Percentiles rank a stretch among this genome's conserved stretches.
These are phyloP conservation scores for Corrigiola litoralis DNA, from an alignment of 179 eudicot species.

Conservation along the genomic window DNA sequence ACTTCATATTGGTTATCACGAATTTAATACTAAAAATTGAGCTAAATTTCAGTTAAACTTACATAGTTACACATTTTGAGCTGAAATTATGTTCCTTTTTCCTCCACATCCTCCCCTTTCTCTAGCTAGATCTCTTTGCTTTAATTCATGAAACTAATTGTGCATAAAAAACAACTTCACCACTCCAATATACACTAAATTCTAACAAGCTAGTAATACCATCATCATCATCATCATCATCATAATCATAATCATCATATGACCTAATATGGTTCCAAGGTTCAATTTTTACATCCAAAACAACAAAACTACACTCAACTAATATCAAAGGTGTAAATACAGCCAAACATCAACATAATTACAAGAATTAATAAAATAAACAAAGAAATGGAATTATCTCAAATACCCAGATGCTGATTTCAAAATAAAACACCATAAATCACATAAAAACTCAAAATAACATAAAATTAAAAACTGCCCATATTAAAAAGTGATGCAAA, in stretches of 20 bases:
- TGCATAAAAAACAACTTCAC: background rate
- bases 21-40: background rate
- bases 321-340: background rate
- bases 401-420: constrained; percentile 23
- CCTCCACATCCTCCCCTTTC: too few relatives aligned
- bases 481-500: constrained; percentile 7
- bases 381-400: background rate
- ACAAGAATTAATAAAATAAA: background rate
- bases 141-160: too few relatives aligned
- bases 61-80: too few relatives aligned
- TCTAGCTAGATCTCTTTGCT: too few relatives aligned
- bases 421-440: background rate
- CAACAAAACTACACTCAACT: background rate
- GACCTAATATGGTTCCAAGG: too few relatives aligned
- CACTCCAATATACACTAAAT: too few relatives aligned
- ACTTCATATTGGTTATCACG: too few relatives aligned
- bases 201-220: too few relatives aligned
- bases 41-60: too few relatives aligned
- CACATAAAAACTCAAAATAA: background rate
- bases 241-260: too few relatives aligned
- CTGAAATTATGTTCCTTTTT: too few relatives aligned
- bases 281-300: background rate
- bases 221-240: too few relatives aligned
- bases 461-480: constrained; percentile 17
- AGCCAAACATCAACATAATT: background rate